These are phyloP conservation scores for Candida sanyiensis DNA, from an alignment of 805 yeast genomes.

Conservation along the genomic window DNA sequence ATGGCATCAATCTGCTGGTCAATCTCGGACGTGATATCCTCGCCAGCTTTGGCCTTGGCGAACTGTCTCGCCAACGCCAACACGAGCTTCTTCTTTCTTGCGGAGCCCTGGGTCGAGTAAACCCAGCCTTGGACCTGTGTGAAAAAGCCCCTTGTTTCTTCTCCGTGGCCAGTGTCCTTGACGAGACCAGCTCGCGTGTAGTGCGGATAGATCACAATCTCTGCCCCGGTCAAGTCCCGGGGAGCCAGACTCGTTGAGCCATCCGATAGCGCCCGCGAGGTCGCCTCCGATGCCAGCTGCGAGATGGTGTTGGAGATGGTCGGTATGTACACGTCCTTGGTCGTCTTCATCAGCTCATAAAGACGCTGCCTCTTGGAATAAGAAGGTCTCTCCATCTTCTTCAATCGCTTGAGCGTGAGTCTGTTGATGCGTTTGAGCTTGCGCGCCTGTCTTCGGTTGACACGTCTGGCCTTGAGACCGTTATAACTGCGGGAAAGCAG, in stretches of 20 bases:
- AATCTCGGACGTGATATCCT: conserved; percentile 29
- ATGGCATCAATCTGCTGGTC: conserved; percentile 32
- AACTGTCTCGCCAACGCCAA: conserved; percentile 65
- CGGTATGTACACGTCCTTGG: conserved; percentile 55
- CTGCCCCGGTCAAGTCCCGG: conserved; percentile 40
- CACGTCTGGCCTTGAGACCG: not conserved
- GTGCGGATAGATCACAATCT: conserved; percentile 55
- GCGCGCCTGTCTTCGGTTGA: not conserved
- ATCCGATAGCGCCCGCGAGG: conserved; percentile 20
- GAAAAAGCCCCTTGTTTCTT: conserved; percentile 35
- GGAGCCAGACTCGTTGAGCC: not conserved
- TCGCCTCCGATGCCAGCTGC: conserved; percentile 43
- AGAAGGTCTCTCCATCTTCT: conserved; percentile 1
- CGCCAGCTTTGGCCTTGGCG: conserved; percentile 35
- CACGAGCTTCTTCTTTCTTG: conserved; percentile 65
- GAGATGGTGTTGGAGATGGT: conserved; percentile 41
- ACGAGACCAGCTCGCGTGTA: conserved; percentile 35
- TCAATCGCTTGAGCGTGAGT: conserved; percentile 1
- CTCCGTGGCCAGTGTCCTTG: not conserved
- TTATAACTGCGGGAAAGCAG: not conserved
- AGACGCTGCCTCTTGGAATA: conserved; percentile 39
- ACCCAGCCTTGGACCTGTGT: conserved; percentile 71
- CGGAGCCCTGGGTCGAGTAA: conserved; percentile 60
- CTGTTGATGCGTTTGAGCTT: not conserved
- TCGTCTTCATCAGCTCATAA: conserved; percentile 45